Percentiles rank a stretch among this genome's conserved stretches.
phyloP scores from a whole-genome alignment of 495 filamentous ascomycete species.

The Mytilinidion resinicola region DNA sequence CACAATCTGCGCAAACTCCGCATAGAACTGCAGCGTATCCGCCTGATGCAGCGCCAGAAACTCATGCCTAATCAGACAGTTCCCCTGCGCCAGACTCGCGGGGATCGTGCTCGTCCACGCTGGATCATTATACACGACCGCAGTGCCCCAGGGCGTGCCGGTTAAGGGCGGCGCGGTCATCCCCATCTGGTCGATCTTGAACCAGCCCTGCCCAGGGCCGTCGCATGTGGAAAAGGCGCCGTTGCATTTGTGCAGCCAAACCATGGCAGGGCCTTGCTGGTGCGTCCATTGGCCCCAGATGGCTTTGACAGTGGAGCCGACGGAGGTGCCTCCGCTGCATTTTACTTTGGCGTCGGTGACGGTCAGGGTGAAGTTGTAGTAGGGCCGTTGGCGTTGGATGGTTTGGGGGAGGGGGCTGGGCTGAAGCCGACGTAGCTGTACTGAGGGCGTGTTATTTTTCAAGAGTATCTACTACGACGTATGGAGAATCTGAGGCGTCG shows the following conservation, averaged over 20 bases:
- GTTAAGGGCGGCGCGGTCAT: slow-evolving; percentile 41
- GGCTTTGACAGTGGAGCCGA: slow-evolving; percentile 20
- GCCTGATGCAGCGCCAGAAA: slow-evolving; percentile 54
- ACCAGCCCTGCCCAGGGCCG: slow-evolving; percentile 22
- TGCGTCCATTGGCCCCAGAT: slow-evolving; percentile 27
- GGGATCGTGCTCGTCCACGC: slow-evolving; percentile 51
- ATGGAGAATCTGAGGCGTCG: slow-evolving; percentile 2
- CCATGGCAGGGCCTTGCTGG: slow-evolving; percentile 23
- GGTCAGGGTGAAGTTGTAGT: slow-evolving; percentile 24
- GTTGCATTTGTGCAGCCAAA: slow-evolving; percentile 27
- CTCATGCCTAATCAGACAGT: slow-evolving; percentile 56
- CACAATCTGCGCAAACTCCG: slow-evolving; percentile 52
- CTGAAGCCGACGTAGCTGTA: slow-evolving; percentile 22
- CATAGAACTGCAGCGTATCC: slow-evolving; percentile 55
- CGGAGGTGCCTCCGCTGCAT: slow-evolving; percentile 24
- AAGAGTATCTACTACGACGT: neutral
- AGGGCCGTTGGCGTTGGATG: slow-evolving; percentile 26
- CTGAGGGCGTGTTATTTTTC: neutral
- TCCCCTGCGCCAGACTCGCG: slow-evolving; percentile 44
- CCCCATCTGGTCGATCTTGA: slow-evolving; percentile 51
- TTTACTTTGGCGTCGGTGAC: slow-evolving; percentile 23
- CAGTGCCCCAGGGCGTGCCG: slow-evolving; percentile 48
- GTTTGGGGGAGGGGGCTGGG: slow-evolving; percentile 17
- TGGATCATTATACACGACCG: slow-evolving; percentile 41
- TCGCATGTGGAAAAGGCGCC: slow-evolving; percentile 20